phyloP scores from a whole-genome alignment of 192 early-diverging fungal species.

The Umbelopsis vinacea region DNA sequence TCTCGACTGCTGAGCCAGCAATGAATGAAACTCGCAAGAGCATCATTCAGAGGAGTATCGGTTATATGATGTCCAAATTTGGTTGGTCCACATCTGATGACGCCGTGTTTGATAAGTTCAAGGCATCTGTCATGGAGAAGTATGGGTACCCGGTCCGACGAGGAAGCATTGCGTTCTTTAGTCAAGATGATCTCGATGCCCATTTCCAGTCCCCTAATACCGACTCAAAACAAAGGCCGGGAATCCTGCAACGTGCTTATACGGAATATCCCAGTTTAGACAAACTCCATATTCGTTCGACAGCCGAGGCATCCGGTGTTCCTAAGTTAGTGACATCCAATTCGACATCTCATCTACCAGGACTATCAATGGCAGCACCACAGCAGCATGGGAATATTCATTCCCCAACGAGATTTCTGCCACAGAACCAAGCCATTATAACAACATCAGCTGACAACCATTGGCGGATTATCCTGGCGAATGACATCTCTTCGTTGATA shows the following conservation, averaged over 20 bases:
- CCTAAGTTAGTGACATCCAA: constrained; percentile 1
- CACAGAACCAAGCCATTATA: constrained; percentile 65
- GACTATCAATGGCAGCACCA: background rate
- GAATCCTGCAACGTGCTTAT: constrained; percentile 33
- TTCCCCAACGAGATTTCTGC: constrained; percentile 59
- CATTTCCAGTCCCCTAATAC: constrained; percentile 17
- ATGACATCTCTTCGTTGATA: constrained; percentile 62
- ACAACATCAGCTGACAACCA: constrained; percentile 54
- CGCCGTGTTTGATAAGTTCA: constrained; percentile 31
- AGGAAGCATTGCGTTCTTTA: constrained; percentile 30
- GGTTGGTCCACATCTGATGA: constrained; percentile 52
- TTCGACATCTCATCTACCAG: constrained; percentile 5
- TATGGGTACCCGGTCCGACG: constrained; percentile 42
- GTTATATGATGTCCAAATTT: constrained; percentile 59
- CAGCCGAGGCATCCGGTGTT: background rate
- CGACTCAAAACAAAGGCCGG: background rate
- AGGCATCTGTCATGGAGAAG: constrained; percentile 30
- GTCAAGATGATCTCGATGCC: constrained; percentile 12
- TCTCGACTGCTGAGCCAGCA: constrained; percentile 44
- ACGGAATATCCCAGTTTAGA: constrained; percentile 13
- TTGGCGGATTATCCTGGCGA: constrained; percentile 54
- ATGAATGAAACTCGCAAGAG: constrained; percentile 48
- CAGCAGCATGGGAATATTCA: constrained; percentile 43
- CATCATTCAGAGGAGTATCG: constrained; percentile 53
- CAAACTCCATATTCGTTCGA: constrained; percentile 5